Base-by-base conservation (phyloP, 805 yeast genomes). In the Barnettozyma sp. region DNA sequence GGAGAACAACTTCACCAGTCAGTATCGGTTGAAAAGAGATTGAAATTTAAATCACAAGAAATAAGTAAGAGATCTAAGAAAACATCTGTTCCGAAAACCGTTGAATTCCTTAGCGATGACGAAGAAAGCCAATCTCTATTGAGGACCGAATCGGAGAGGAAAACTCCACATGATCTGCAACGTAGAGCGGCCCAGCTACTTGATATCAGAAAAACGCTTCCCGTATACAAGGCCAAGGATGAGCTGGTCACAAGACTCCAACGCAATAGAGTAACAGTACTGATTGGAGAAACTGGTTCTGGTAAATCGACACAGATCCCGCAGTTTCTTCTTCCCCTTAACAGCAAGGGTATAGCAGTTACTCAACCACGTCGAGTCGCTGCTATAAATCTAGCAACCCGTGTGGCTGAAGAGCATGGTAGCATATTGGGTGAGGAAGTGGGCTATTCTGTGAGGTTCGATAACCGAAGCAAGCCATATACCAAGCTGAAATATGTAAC, bases 301-400 rank as follows among this genome's bases (percentile, higher is more conserved):
- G 97, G 97, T 66, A 90, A 90, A 55, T 88, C 97, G 4, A 90
- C 98, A 0, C 98, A 90, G 62, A 78, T 90, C 31, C 97, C 98
- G 0, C 97, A 90, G 55, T 80, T 90, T 45, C 55, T 90, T n/a
- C 72, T 83, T 60, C 70, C 74, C 1, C 36, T 48, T 3, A 54
- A 59, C 24, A 58, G 60, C 14, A 76, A 74, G 41, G 66, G 71
- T 18, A 78, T 90, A 15, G 97, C 95, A 0, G 90, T 92, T 7
- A 88, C 98, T 0, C 97, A 90, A 62, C 98, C 98, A 1, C 80
- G 98, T 62, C 73, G 97, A 54, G 98, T 90, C 25, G 97, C 98
- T 4, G 98, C 98, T 2, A 85, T 92, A 34, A 86, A 87, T 42
- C 70, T 90, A 55, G 97, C 97, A 0, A 72, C 82, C 19, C 79